A percentile compares a stretch with the other conserved stretches of the same genome.
These are phyloP conservation scores for Hanseniaspora hatyaiensis DNA, from an alignment of 805 yeast genomes.

Conservation along the genomic window DNA sequence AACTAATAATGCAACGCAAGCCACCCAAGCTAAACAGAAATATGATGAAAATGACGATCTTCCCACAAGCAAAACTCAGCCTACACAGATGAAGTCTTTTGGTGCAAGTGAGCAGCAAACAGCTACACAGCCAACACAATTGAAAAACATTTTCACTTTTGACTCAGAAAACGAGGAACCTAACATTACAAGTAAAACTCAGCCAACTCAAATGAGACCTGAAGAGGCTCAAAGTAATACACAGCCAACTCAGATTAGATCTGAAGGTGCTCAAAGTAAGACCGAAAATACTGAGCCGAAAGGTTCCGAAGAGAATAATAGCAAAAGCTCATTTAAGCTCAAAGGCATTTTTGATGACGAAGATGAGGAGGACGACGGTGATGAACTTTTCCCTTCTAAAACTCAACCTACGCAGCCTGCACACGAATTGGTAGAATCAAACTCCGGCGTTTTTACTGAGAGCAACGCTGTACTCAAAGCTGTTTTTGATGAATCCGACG, in stretches of 20 bases:
- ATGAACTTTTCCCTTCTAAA: no score
- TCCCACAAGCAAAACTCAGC: no score
- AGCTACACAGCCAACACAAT: slow-evolving; percentile 5
- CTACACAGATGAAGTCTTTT: no score
- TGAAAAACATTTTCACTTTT: no score
- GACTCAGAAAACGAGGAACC: no score
- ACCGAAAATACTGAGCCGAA: not conserved
- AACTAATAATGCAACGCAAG: not conserved
- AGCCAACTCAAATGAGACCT: not conserved
- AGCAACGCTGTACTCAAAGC: not conserved
- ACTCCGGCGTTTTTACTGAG: not conserved
- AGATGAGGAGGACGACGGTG: not conserved
- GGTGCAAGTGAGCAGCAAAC: no score
- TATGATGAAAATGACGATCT: not conserved
- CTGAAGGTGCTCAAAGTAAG: not conserved
- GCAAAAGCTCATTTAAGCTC: slow-evolving; percentile 6
- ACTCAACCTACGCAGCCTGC: not conserved
- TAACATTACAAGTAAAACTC: not conserved
- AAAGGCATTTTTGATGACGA: slow-evolving; percentile 3
- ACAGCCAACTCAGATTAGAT: not conserved
- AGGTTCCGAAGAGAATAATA: not conserved
- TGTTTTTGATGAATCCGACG: slow-evolving; percentile 2
- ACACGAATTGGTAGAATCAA: not conserved
- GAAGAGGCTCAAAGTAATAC: not conserved
- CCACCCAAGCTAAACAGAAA: not conserved